phyloP scores from a whole-genome alignment of 2,329 filamentous ascomycete genomes.

The Colletotrichum incanum region DNA sequence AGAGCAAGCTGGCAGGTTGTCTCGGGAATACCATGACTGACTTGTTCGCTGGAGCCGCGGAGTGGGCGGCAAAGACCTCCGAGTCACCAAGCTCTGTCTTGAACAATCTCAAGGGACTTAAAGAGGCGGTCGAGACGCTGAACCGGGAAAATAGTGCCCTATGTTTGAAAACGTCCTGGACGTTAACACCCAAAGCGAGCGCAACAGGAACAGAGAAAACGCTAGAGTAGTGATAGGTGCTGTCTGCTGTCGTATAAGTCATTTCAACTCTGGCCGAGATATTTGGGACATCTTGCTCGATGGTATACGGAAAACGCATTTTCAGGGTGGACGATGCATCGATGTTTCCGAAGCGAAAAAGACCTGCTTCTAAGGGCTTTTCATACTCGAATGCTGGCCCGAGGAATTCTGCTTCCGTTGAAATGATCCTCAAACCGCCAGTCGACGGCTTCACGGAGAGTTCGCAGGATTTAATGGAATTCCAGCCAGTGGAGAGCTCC shows the following conservation, averaged over 20 bases:
- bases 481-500: conserved; percentile 81
- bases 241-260: conserved; percentile 78
- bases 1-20: conserved; percentile 86
- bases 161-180: conserved; percentile 95
- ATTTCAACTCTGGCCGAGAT: conserved; percentile 85
- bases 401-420: conserved; percentile 70
- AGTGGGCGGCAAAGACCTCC: conserved; percentile 76
- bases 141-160: conserved; percentile 88
- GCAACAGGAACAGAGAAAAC: conserved; percentile 78
- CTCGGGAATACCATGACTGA: conserved; percentile 81
- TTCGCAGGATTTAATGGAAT: conserved; percentile 73
- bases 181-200: conserved; percentile 92
- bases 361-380: conserved; percentile 67
- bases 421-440: conserved; percentile 76
- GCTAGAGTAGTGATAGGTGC: conserved; percentile 75
- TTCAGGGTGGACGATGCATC: conserved; percentile 63
- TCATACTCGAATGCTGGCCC: conserved; percentile 59
- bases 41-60: conserved; percentile 67
- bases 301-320: conserved; percentile 84
- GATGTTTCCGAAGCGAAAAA: conserved; percentile 67
- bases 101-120: conserved; percentile 82
- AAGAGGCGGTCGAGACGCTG: conserved; percentile 85
- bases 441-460: conserved; percentile 76
- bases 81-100: conserved; percentile 80
- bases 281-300: conserved; percentile 82